Percentiles rank a stretch among this genome's conserved stretches.
These are phyloP conservation scores for Hypoxylon fragiforme DNA, from an alignment of 495 filamentous ascomycete genomes.

Conservation along the genomic window DNA sequence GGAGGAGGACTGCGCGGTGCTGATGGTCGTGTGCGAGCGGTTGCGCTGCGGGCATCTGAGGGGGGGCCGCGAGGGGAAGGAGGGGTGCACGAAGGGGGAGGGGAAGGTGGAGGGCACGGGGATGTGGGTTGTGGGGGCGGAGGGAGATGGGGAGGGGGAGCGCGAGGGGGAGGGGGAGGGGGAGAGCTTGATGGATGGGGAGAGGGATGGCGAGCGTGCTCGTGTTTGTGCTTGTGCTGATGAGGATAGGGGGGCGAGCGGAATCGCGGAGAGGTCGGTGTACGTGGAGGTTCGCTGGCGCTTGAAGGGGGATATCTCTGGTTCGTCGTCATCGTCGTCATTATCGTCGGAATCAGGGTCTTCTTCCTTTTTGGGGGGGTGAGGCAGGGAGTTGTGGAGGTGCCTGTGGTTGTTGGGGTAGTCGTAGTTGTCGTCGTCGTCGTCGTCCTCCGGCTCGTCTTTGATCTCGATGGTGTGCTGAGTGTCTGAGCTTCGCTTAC, in stretches of 20 bases:
- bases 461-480: no score
- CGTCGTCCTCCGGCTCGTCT: no score
- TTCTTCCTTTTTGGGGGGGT: neutral
- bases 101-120: no score
- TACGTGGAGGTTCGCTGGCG: neutral
- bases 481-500: neutral
- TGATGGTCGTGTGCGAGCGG: neutral
- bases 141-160: neutral
- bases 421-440: no score
- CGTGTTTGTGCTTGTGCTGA: no score
- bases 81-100: conserved; percentile 4
- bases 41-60: conserved; percentile 11
- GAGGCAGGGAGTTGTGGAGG: neutral
- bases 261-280: neutral
- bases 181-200: neutral
- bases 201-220: neutral
- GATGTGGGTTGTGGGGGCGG: neutral
- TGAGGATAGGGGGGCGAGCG: no score
- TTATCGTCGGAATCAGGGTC: neutral
- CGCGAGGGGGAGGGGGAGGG: neutral
- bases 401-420: neutral
- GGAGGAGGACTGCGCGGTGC: neutral
- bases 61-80: conserved; percentile 7
- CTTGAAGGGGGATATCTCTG: neutral
- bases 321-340: neutral